These are phyloP conservation scores for Ophiostoma ips DNA, from an alignment of 2,329 filamentous ascomycete genomes.

Conservation along the genomic window DNA sequence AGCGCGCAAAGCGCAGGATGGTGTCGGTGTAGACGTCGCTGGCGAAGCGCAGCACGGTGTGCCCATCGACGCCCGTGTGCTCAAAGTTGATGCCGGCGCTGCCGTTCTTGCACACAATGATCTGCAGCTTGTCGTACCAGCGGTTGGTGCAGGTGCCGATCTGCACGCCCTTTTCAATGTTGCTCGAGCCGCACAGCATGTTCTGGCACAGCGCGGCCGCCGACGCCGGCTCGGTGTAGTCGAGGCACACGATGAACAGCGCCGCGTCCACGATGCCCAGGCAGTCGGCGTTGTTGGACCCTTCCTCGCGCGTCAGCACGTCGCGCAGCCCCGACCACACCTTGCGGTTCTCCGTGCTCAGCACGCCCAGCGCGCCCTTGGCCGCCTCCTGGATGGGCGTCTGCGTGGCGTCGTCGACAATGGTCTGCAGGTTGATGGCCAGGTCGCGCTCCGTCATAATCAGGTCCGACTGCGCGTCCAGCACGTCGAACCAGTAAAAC, in stretches of 20 bases:
- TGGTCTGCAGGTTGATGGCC: constrained; percentile 78
- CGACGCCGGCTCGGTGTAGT: constrained; percentile 75
- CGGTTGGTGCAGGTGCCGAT: constrained; percentile 95
- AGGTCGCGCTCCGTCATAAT: constrained; percentile 97
- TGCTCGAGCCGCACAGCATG: constrained; percentile 92
- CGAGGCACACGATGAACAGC: constrained; percentile 80
- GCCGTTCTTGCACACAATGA: constrained; percentile 97
- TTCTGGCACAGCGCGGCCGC: constrained; percentile 86
- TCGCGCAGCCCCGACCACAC: constrained; percentile 88
- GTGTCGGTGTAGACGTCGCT: constrained; percentile 97
- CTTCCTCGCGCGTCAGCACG: constrained; percentile 69
- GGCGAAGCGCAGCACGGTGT: constrained; percentile 90
- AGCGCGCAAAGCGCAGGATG: constrained; percentile 84
- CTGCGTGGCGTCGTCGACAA: constrained; percentile 79
- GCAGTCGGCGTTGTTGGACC: constrained; percentile 90
- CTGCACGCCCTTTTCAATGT: constrained; percentile 85
- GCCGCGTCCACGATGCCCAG: constrained; percentile 92
- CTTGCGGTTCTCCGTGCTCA: constrained; percentile 94
- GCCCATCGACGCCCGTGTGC: constrained; percentile 93
- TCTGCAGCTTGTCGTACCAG: constrained; percentile 98
- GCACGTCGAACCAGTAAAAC: constrained; percentile 97
- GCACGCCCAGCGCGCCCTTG: constrained; percentile 83
- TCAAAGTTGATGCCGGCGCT: constrained; percentile 99
- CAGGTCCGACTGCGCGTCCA: constrained; percentile 85
- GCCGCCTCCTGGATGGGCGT: constrained; percentile 87